phyloP scores from a whole-genome alignment of 495 filamentous ascomycete species.

The Penicillium lividum region DNA sequence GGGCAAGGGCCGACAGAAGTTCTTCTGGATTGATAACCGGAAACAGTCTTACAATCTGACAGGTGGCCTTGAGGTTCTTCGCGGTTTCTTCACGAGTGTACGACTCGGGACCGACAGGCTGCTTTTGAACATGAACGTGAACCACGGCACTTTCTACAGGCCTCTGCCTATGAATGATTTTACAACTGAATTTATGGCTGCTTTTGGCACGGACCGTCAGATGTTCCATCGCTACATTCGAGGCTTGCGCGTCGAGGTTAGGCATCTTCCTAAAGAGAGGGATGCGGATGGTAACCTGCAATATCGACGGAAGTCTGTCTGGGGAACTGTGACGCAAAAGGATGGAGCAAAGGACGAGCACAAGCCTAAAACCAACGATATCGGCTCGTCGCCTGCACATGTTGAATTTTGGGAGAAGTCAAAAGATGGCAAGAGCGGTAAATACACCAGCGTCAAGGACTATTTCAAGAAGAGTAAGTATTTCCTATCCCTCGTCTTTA shows the following conservation, averaged over 20 bases:
- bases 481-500: neutral
- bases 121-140: slow-evolving; percentile 52
- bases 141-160: slow-evolving; percentile 45
- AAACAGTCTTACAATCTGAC: slow-evolving; percentile 26
- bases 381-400: slow-evolving; percentile 13
- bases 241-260: slow-evolving; percentile 14
- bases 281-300: neutral
- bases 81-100: slow-evolving; percentile 52
- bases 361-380: slow-evolving; percentile 1
- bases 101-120: slow-evolving; percentile 39
- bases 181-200: slow-evolving; percentile 15
- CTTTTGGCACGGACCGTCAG: neutral
- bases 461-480: slow-evolving; percentile 22
- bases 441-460: slow-evolving; percentile 15
- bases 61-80: slow-evolving; percentile 40
- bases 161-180: slow-evolving; percentile 26
- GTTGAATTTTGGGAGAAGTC: slow-evolving; percentile 17
- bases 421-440: neutral
- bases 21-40: slow-evolving; percentile 22
- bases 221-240: slow-evolving; percentile 14
- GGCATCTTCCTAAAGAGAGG: slow-evolving; percentile 8
- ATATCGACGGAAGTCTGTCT: slow-evolving; percentile 10
- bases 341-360: slow-evolving; percentile 6
- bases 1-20: slow-evolving; percentile 20
- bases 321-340: slow-evolving; percentile 12